Evolutionary conservation across 2,329 filamentous ascomycete genomes (phyloP), one percentile per base, ranked within the genome.

Genomic region (Penicillium sp.): DNA sequence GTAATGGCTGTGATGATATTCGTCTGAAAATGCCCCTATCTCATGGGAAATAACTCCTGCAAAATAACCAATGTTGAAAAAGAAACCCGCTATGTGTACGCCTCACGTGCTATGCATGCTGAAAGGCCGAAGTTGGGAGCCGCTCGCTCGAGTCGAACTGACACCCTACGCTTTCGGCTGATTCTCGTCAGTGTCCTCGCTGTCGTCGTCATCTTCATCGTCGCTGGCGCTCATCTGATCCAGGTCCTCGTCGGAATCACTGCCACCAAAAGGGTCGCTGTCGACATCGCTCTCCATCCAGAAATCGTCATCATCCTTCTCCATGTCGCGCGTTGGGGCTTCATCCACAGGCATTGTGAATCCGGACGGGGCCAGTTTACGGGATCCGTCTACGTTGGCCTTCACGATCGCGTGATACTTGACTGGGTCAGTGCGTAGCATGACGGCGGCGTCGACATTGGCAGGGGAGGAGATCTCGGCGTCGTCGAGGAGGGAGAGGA

Each of bases 381-480:
- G 90, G 10, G 90, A 92, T 39, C 76, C 77, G 58, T 88, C 85
- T 4, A 94, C 87, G 26, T 91, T 84, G 36, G 84, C 82, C 56
- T 76, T 80, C 2, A 93, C 90, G 62, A 80, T 81, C 36, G 78
- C 74, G 66, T 90, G 85, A 78, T 96, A 99, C 26, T 78, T 72
- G 1, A 79, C 77, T 0, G 85, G 84, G 26, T 87, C 75, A 62
- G 92, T 90, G 54, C 93, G 86, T 65, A 95, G 87, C 78, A 91
- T 83, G 20, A 97, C 88, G 51, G 90, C 85, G 2, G 94, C 93
- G 62, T 97, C 93, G 49, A 97, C 92, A 69, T 97, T 97, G 57
- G 93, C 94, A 0, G 94, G 91, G 0, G 91, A 96, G 62, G 86
- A 91, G 65, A 95, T 90, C 73, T 99, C 93, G 12, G 93, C 91